A percentile compares a stretch with the other conserved stretches of the same genome.
phyloP scores from a whole-genome alignment of 148 eudicot genomes.

The Silene uniflora region DNA sequence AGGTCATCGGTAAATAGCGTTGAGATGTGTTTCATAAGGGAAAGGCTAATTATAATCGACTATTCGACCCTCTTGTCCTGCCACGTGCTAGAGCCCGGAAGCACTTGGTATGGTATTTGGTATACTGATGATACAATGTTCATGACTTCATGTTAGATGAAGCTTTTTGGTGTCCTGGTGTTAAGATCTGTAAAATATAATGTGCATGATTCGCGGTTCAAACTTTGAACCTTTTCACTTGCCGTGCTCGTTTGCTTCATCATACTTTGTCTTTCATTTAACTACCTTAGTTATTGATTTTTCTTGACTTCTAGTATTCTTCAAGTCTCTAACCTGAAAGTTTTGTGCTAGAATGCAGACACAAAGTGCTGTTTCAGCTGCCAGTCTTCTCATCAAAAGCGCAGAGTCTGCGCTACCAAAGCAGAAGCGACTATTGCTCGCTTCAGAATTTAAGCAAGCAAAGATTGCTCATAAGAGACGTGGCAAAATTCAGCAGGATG shows the following conservation, averaged over 20 bases:
- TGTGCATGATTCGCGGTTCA: background rate
- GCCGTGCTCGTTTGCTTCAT: background rate
- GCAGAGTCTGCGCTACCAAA: slow-evolving; percentile 73
- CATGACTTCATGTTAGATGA: background rate
- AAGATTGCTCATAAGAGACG: slow-evolving; percentile 69
- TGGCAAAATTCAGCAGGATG: slow-evolving; percentile 39
- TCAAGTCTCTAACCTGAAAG: slow-evolving; percentile 22
- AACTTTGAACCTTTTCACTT: background rate
- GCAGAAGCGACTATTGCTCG: slow-evolving; percentile 68
- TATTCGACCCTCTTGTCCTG: too few relatives aligned
- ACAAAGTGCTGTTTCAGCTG: slow-evolving; percentile 64
- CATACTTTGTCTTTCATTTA: background rate
- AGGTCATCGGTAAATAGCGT: too few relatives aligned
- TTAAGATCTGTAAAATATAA: background rate
- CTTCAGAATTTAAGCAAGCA: slow-evolving; percentile 67
- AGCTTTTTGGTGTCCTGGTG: slow-evolving; percentile 1
- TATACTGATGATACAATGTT: background rate
- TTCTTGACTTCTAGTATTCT: background rate
- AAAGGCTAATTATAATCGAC: too few relatives aligned
- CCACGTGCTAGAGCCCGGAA: too few relatives aligned
- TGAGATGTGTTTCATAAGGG: too few relatives aligned
- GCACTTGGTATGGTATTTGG: background rate
- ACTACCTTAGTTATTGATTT: background rate
- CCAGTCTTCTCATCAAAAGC: slow-evolving; percentile 60
- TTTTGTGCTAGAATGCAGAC: slow-evolving; percentile 61